Percentiles rank a stretch among this genome's conserved stretches.
Conservation (phyloP, 805 yeast species). For the Peterozyma xylosa region DNA sequence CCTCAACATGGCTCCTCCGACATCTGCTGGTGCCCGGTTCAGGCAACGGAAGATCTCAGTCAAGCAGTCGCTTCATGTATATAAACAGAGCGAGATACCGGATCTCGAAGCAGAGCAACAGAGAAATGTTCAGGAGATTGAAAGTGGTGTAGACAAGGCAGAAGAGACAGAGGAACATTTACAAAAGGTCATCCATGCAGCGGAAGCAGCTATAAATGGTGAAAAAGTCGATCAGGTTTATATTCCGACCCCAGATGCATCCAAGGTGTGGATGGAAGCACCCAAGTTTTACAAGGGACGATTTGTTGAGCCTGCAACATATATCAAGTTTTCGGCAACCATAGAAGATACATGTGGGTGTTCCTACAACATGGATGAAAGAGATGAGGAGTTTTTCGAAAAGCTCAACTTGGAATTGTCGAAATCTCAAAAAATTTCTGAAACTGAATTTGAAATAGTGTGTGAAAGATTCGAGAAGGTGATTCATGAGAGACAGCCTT, state of each 20-base stretch:
- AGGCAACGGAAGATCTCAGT: constrained; percentile 93
- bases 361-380: constrained; percentile 85
- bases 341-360: constrained; percentile 92
- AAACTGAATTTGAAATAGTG: constrained; percentile 79
- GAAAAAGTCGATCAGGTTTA: constrained; percentile 50
- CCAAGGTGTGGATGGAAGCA: constrained; percentile 74
- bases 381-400: constrained; percentile 62
- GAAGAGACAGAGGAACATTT: constrained; percentile 97
- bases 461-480: constrained; percentile 68
- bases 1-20: constrained; percentile 22
- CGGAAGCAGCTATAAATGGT: constrained; percentile 57
- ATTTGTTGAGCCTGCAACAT: constrained; percentile 67
- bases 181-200: constrained; percentile 82
- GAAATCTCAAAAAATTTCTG: constrained; percentile 38
- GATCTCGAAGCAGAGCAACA: constrained; percentile 73
- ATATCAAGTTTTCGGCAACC: constrained; percentile 85
- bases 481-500: constrained; percentile 81
- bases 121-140: constrained; percentile 82
- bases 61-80: constrained; percentile 75
- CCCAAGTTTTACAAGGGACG: constrained; percentile 58
- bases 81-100: constrained; percentile 73
- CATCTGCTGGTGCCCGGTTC: constrained; percentile 60
- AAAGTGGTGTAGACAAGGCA: constrained; percentile 96
- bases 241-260: constrained; percentile 97
- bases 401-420: constrained; percentile 31